phyloP scores from a whole-genome alignment of 2,329 filamentous ascomycete genomes.

The Laburnicola sp. region DNA sequence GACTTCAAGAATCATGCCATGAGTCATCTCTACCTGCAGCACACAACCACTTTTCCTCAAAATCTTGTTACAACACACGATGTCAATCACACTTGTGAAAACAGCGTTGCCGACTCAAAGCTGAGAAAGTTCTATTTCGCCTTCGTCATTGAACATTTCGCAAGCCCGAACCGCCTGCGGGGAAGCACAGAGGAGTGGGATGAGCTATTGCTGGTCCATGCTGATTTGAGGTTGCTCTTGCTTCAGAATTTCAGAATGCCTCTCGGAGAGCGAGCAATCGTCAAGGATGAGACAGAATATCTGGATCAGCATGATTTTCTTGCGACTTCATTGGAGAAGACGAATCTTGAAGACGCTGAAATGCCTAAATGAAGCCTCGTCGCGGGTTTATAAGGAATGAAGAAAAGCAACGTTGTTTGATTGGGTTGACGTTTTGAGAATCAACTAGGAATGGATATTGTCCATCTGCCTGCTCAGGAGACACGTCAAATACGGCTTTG shows the following conservation, averaged over 20 bases:
- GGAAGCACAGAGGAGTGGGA: slow-evolving; percentile 18
- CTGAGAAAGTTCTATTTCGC: slow-evolving; percentile 15
- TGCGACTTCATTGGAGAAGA: no score
- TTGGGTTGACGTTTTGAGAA: no score
- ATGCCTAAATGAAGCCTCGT: no score
- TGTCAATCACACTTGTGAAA: slow-evolving; percentile 9
- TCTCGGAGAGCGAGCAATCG: not conserved
- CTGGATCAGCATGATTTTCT: not conserved
- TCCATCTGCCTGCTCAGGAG: no score
- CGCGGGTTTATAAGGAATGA: no score
- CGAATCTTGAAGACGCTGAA: no score
- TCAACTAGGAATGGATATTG: no score
- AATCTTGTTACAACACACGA: slow-evolving; percentile 10
- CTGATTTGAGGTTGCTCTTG: slow-evolving; percentile 8
- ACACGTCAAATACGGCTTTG: no score
- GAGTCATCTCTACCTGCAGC: slow-evolving; percentile 8
- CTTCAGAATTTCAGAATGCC: slow-evolving; percentile 5
- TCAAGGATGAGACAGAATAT: not conserved
- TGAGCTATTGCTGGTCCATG: slow-evolving; percentile 3
- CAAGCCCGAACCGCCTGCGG: not conserved
- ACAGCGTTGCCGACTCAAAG: slow-evolving; percentile 12
- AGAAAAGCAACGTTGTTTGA: no score
- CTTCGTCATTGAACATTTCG: slow-evolving; percentile 2
- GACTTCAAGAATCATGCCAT: slow-evolving; percentile 21
- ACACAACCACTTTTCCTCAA: slow-evolving; percentile 30